Evolutionary conservation across 164 flowering plant genomes (phyloP), one percentile per base, ranked within the genome.

Genomic region (Macadamia tetraphylla): DNA sequence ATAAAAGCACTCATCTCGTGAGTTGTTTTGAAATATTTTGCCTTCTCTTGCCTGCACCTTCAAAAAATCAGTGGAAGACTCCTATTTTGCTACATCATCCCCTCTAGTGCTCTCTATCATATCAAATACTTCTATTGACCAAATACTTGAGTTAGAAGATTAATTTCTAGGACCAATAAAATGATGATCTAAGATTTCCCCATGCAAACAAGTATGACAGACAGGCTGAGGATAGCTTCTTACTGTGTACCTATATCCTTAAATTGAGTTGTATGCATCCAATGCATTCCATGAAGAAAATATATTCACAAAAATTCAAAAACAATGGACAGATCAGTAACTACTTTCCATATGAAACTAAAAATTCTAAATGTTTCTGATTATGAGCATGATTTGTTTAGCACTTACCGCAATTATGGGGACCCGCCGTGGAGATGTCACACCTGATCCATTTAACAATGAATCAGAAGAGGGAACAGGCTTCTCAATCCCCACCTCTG

Each of bases 351-450:
- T 53, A 53, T 11, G 18, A 14, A 14, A 53, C 2, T 6, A 60
- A 17, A 12, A 23, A 46, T 3, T 1, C 51, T 32, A 31, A 9
- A 12, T 2, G 9, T 32, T 1, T 29, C 32, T 29, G 32, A 29
- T 30, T 29, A 43, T 43, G 55, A 4, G 17, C 6, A 17, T 23
- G 9, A 58, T 35, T 64, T 56, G 40, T 35, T 12, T 7, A 63
- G 7, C 62, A 59, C 88, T 85, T 69, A 90, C 99, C 32, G 99
- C 97, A 57, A 94, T 78, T 64, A 94, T 92, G 53, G 97, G 92
- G 29, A 86, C 72, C 56, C 89, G 77, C 63, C 73, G 82, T 15
- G 71, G 35, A 10, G 84, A 40, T 46, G 9, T 3, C 29, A 70
- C 40, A 67, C 72, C 74, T 15, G n/a, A 71, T 14, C 56, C 70